phyloP scores from a whole-genome alignment of 176 grass and related monocot genomes.

The Cocos nucifera region DNA sequence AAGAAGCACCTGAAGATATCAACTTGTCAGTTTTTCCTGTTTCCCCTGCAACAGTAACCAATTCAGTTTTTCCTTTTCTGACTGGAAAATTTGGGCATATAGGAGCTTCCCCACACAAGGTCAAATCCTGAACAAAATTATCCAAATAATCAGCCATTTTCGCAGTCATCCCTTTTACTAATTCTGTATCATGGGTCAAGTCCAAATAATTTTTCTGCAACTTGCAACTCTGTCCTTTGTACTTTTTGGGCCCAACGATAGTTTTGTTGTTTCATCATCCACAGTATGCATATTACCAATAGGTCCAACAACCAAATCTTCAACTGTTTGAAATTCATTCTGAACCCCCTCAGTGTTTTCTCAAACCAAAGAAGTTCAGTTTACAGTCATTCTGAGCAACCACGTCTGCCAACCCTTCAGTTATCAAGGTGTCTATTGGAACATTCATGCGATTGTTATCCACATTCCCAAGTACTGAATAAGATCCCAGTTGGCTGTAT shows the following conservation, averaged over 20 bases:
- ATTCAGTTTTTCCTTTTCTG: conserved; percentile 1
- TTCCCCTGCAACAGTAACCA: background rate
- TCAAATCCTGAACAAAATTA: conserved; percentile 13
- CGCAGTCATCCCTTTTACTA: conserved; percentile 7
- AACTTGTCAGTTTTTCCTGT: background rate
- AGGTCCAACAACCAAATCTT: background rate
- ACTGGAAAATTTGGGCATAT: conserved; percentile 8
- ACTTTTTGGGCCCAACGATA: background rate
- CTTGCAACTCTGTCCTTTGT: conserved; percentile 1
- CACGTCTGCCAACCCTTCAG: too few species aligned
- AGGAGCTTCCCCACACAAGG: conserved; percentile 1
- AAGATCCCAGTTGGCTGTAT: conserved; percentile 14
- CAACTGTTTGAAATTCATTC: conserved; percentile 16
- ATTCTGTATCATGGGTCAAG: conserved; percentile 9
- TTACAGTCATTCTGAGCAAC: too few species aligned
- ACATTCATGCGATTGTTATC: conserved; percentile 2
- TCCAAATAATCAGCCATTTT: conserved; percentile 16
- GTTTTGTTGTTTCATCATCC: conserved; percentile 5
- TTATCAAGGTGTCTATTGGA: background rate
- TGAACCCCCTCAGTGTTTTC: background rate
- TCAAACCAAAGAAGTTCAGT: background rate
- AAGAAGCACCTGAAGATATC: conserved; percentile 8
- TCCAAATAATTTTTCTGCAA: conserved; percentile 7
- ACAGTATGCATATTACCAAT: background rate
- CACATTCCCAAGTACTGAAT: conserved; percentile 6